Evolutionary conservation across 2,329 filamentous ascomycete species (phyloP).

Genomic region (Cladosporium phlei): DNA sequence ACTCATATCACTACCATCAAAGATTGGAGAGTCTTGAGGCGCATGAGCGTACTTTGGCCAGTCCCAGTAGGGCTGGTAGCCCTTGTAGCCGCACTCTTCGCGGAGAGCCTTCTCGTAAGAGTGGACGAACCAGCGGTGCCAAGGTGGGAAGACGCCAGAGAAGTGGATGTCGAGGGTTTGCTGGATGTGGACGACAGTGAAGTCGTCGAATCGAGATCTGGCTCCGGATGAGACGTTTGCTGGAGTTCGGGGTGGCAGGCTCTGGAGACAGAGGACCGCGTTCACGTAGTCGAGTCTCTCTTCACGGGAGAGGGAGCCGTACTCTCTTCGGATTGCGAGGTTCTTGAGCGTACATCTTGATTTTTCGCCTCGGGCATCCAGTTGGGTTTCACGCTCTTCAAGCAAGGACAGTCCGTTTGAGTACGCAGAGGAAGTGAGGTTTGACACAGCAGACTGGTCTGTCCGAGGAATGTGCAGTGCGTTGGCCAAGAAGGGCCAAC

Average conservation of each 20-base stretch:
- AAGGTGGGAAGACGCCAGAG: slow-evolving; percentile 35
- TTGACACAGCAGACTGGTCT: too few species aligned
- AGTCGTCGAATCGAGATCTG: slow-evolving; percentile 26
- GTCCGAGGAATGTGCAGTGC: too few species aligned
- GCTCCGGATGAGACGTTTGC: slow-evolving; percentile 4
- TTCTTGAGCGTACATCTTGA: too few species aligned
- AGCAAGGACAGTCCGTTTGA: too few species aligned
- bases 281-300: slow-evolving; percentile 16
- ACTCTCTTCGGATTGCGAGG: too few species aligned
- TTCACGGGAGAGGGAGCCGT: too few species aligned
- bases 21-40: slow-evolving; percentile 45
- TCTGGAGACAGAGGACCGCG: slow-evolving; percentile 19
- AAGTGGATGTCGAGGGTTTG: slow-evolving; percentile 25
- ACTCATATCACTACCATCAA: slow-evolving; percentile 51
- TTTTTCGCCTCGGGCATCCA: too few species aligned
- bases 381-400: too few species aligned
- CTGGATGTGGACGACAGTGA: slow-evolving; percentile 26
- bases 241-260: slow-evolving; percentile 4
- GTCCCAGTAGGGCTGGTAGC: slow-evolving; percentile 43
- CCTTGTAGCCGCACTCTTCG: slow-evolving; percentile 42
- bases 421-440: too few species aligned
- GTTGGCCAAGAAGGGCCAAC: too few species aligned
- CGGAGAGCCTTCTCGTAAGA: slow-evolving; percentile 39
- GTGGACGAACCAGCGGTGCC: slow-evolving; percentile 42
- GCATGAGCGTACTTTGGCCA: slow-evolving; percentile 48